phyloP scores from a whole-genome alignment of 2,329 filamentous ascomycete species.

The Ophiostoma populinum region DNA sequence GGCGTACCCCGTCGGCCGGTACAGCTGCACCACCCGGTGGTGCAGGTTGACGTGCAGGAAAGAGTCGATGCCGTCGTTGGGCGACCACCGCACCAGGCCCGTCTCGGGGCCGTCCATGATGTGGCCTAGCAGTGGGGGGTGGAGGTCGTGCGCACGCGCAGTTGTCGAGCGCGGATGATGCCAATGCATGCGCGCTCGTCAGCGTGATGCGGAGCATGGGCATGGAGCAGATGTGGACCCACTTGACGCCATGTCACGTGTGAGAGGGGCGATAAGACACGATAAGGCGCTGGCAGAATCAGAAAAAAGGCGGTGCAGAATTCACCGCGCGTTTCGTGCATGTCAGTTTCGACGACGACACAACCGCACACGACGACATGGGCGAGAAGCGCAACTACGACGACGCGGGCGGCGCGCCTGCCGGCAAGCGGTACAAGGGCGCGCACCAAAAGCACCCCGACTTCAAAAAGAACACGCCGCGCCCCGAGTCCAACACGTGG shows the following conservation, averaged over 20 bases:
- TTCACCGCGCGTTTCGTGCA: too few species aligned
- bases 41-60: slow-evolving; percentile 50
- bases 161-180: too few species aligned
- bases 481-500: slow-evolving; percentile 34
- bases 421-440: slow-evolving; percentile 11
- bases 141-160: too few species aligned
- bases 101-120: slow-evolving; percentile 41
- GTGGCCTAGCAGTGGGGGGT: too few species aligned
- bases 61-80: slow-evolving; percentile 37
- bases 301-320: too few species aligned
- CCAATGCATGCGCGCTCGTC: too few species aligned
- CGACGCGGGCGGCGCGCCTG: slow-evolving; percentile 9
- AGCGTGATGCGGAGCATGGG: too few species aligned
- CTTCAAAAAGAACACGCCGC: slow-evolving; percentile 23
- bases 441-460: slow-evolving; percentile 4
- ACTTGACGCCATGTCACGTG: too few species aligned
- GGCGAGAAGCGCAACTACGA: slow-evolving; percentile 16
- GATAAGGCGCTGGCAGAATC: too few species aligned
- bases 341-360: too few species aligned
- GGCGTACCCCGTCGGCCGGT: slow-evolving; percentile 42
- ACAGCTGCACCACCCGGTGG: slow-evolving; percentile 44
- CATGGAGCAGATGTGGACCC: too few species aligned
- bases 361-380: slow-evolving; percentile 13
- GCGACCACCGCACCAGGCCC: slow-evolving; percentile 50
- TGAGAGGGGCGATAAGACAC: too few species aligned